Conservation (phyloP, 805 yeast species). For the Suhomyces kilbournensis region DNA sequence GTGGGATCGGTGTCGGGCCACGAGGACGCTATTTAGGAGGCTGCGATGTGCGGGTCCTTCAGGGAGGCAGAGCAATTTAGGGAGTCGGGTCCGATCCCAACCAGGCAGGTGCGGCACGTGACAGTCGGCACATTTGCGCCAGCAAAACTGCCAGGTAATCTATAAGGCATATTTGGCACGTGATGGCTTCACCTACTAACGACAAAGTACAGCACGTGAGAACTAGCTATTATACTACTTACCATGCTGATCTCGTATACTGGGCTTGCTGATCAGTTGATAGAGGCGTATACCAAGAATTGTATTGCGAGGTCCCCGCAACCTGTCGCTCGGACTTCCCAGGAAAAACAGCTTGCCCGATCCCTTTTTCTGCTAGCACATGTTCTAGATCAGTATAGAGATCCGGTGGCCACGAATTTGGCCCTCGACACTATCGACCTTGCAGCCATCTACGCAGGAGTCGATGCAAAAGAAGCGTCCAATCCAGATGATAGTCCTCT, state of each 20-base stretch:
- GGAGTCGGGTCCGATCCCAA: not conserved
- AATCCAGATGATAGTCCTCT: conserved; percentile 8
- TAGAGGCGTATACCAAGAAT: conserved; percentile 8
- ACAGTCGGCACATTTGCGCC: too few species aligned
- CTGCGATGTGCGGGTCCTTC: not conserved
- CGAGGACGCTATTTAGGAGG: not conserved
- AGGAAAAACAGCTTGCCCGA: conserved; percentile 5
- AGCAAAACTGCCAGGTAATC: not conserved
- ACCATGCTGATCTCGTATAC: too few species aligned
- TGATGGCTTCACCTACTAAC: too few species aligned
- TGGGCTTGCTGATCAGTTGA: conserved; percentile 7
- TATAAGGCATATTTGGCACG: too few species aligned
- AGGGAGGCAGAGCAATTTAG: not conserved
- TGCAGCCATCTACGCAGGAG: conserved; percentile 54
- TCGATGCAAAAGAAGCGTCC: conserved; percentile 47
- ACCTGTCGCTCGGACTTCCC: not conserved
- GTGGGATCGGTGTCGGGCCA: not conserved
- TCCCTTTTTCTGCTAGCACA: not conserved
- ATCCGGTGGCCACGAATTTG: conserved; percentile 29
- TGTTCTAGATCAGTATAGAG: conserved; percentile 8
- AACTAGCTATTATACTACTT: too few species aligned
- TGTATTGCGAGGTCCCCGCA: conserved; percentile 2
- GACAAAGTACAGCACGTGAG: too few species aligned
- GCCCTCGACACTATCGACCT: conserved; percentile 67
- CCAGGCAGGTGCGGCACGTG: not conserved